phyloP scores from a whole-genome alignment of 208 protist genomes.

The Herpetomonas samuelpessoai region DNA sequence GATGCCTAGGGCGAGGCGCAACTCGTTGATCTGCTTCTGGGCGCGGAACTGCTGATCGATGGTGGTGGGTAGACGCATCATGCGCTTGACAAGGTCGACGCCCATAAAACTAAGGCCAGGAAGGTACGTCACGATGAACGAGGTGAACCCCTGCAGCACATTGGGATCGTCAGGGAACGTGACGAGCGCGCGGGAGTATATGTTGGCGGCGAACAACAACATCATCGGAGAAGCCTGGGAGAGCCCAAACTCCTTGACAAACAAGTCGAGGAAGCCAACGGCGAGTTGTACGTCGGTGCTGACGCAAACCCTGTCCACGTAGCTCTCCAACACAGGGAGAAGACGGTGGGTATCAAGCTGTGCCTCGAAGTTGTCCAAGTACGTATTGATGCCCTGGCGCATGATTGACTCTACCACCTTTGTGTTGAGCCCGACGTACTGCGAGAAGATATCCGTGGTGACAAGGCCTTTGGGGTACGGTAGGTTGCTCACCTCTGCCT shows the following conservation, averaged over 20 bases:
- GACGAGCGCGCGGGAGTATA: conserved; percentile 11
- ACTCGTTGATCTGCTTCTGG: conserved; percentile 11
- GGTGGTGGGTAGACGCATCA: conserved; percentile 3
- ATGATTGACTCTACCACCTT: conserved; percentile 17
- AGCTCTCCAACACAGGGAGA: conserved; percentile 10
- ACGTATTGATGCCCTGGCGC: conserved; percentile 7
- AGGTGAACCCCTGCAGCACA: conserved; percentile 10
- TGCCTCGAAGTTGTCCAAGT: background rate
- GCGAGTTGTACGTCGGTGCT: conserved; percentile 17
- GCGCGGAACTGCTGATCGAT: conserved; percentile 20
- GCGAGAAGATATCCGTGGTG: conserved; percentile 7
- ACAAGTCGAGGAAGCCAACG: conserved; percentile 9
- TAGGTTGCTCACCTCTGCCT: conserved; percentile 4
- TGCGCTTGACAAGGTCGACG: conserved; percentile 19
- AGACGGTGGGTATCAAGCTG: background rate
- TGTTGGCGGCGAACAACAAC: conserved; percentile 16
- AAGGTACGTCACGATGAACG: conserved; percentile 14
- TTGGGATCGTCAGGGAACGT: conserved; percentile 10
- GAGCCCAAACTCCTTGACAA: conserved; percentile 1
- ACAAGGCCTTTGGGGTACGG: conserved; percentile 16
- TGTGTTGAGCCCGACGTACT: conserved; percentile 10
- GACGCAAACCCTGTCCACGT: conserved; percentile 12
- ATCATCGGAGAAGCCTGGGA: conserved; percentile 9
- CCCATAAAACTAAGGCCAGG: conserved; percentile 20
- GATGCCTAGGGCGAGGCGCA: conserved; percentile 20